Base-by-base conservation (phyloP, 176 grass and related monocot species). In the Musa schizocarpa region DNA sequence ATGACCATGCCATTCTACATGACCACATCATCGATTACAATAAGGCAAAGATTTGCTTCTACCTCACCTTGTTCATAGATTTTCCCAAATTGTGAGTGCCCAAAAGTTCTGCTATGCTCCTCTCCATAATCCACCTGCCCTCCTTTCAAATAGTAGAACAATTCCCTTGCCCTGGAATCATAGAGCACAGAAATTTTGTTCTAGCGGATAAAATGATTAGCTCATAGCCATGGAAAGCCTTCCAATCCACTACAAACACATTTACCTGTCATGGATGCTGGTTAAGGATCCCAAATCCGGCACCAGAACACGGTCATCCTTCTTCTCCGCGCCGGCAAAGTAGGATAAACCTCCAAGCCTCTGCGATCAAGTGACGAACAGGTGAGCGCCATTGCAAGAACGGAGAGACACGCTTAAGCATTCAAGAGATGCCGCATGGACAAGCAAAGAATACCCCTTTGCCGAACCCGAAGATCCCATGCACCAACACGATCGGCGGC, bases 251-350 rank as follows among this genome's bases (percentile, higher is more conserved):
- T 17, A 17, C 57, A 29, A 34, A 48, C 3, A 13, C 53, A 81
- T 71, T 63, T 63, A 99, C 95, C 95, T 94, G 71, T 99, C 95
- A 80, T 99, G 90, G 76, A 99, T 86, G 86, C 95, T 94, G 80
- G 90, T 94, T 66, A 99, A 81, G 58, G 95, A 99, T 50, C 95
- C 95, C 88, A 99, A 91, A 87, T 99, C 95, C 53, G 95, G 95
- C 66, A 99, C 95, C 65, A 99, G 87, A 80, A 94, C 88, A 77
- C 90, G 90, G 65, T 94, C 95, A 74, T 99, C 95, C 86, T 91
- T 99, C 82, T 89, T 93, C 88, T 99, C 95, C 17, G 95, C 95
- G 71, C 95, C 90, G 77, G 90, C 95, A 79, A 99, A 99, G 88
- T 99, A 99, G 17, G 95, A 94, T 14, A 99, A 69, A 13, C 84